A percentile compares a stretch with the other conserved stretches of the same genome.
Conservation (phyloP, 2,329 filamentous ascomycete species). For the Macrophomina phaseolina region DNA sequence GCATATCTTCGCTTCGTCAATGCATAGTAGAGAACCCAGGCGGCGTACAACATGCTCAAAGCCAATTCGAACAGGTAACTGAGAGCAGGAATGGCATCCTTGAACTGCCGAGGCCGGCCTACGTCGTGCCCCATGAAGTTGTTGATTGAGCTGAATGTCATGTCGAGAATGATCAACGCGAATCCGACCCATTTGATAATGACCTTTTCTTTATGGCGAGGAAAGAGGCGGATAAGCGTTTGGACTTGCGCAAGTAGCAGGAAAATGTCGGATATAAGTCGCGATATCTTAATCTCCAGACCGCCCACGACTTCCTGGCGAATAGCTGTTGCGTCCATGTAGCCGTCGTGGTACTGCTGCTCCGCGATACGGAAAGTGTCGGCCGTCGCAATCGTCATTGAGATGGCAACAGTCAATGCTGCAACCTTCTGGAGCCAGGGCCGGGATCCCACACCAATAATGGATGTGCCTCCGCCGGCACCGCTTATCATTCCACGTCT, state of each 20-base stretch:
- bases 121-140: conserved; percentile 72
- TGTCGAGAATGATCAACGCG: conserved; percentile 86
- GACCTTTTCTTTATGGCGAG: conserved; percentile 94
- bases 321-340: conserved; percentile 77
- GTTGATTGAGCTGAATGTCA: conserved; percentile 89
- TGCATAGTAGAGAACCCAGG: conserved; percentile 92
- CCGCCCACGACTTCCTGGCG: conserved; percentile 82
- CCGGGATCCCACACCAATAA: conserved; percentile 85
- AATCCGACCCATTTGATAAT: conserved; percentile 99
- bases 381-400: conserved; percentile 88
- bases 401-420: conserved; percentile 71
- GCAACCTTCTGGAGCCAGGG: conserved; percentile 86
- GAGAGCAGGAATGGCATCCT: conserved; percentile 87
- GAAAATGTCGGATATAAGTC: conserved; percentile 94
- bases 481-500: conserved; percentile 84
- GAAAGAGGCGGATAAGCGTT: conserved; percentile 92
- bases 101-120: conserved; percentile 74
- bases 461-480: conserved; percentile 64
- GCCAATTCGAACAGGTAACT: conserved; percentile 90
- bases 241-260: conserved; percentile 97
- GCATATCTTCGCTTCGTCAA: conserved; percentile 91
- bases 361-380: conserved; percentile 89
- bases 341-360: conserved; percentile 77
- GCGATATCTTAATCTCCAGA: conserved; percentile 84
- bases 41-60: conserved; percentile 84